Evolutionary conservation across 352 stramenopile genomes (phyloP).

Genomic region (Aphanomyces euteiches): DNA sequence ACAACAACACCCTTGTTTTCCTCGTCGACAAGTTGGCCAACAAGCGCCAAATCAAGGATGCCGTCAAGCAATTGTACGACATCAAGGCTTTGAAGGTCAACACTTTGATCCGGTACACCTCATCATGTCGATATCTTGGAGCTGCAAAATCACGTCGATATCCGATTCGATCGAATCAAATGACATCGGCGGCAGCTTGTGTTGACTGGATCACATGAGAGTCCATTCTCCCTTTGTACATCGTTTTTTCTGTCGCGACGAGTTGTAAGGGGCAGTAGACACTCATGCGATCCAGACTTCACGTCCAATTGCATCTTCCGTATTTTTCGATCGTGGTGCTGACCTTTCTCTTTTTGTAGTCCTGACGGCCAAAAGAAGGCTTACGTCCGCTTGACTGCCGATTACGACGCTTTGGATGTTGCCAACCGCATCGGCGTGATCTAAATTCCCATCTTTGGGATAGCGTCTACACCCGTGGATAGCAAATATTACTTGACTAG

Average conservation of each 20-base stretch:
- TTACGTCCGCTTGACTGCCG: slow-evolving; percentile 97
- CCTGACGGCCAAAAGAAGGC: slow-evolving; percentile 99
- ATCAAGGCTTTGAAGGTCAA: slow-evolving; percentile 99
- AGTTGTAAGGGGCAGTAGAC: too few species aligned
- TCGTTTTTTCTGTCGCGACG: background rate
- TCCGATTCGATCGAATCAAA: slow-evolving; percentile 20
- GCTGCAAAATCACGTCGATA: background rate
- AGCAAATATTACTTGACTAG: slow-evolving; percentile 10
- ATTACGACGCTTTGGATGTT: slow-evolving; percentile 99
- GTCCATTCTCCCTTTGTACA: slow-evolving; percentile 21
- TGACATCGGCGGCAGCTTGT: slow-evolving; percentile 26
- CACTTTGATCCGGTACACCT: slow-evolving; percentile 97
- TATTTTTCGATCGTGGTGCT: background rate
- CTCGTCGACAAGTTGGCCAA: slow-evolving; percentile 99
- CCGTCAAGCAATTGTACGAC: slow-evolving; percentile 99
- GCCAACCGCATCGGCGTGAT: slow-evolving; percentile 99
- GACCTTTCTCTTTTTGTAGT: slow-evolving; percentile 45
- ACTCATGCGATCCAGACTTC: background rate
- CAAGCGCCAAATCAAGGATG: slow-evolving; percentile 99
- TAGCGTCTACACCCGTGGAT: background rate
- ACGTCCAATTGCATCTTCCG: slow-evolving; percentile 5
- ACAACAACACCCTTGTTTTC: slow-evolving; percentile 99
- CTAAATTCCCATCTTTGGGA: slow-evolving; percentile 72
- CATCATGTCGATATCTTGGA: slow-evolving; percentile 67
- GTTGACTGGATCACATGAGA: too few species aligned